Conservation (phyloP, 352 stramenopile genomes). For the Phytopythium aichiense region DNA sequence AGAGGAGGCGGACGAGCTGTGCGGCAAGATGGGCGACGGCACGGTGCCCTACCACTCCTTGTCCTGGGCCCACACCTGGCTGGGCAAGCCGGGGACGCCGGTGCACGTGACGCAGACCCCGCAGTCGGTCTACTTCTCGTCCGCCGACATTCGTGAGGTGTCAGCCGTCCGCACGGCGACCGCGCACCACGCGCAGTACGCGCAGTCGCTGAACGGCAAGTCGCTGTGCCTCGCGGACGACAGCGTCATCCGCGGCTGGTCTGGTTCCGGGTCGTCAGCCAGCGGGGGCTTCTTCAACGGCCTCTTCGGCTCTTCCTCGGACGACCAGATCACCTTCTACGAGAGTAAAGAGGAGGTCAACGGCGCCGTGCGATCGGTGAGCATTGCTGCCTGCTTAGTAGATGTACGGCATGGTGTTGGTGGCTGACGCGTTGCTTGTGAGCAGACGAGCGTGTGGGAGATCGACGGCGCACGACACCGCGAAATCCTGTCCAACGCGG, state of each 20-base stretch:
- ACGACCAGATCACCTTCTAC: constrained; percentile 74
- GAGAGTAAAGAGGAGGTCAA: constrained; percentile 39
- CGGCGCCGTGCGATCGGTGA: constrained; percentile 27
- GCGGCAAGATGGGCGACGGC: constrained; percentile 68
- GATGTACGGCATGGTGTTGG: neutral
- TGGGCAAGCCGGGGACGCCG: constrained; percentile 32
- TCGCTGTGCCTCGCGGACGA: constrained; percentile 29
- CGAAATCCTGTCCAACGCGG: constrained; percentile 65
- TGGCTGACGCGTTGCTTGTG: neutral
- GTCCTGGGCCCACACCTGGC: constrained; percentile 75
- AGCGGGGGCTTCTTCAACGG: constrained; percentile 46
- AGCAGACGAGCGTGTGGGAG: constrained; percentile 78
- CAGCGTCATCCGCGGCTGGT: neutral
- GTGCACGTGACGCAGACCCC: constrained; percentile 72
- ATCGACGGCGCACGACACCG: constrained; percentile 66
- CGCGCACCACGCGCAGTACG: constrained; percentile 64
- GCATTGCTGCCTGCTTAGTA: neutral
- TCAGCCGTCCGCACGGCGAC: constrained; percentile 33
- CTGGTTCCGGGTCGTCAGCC: constrained; percentile 4
- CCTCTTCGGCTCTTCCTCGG: constrained; percentile 48
- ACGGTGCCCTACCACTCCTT: constrained; percentile 80
- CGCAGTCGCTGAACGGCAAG: constrained; percentile 32
- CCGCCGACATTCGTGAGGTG: constrained; percentile 46
- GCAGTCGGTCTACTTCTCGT: constrained; percentile 71
- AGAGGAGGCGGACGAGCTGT: constrained; percentile 36